Evolutionary conservation across 2,329 filamentous ascomycete genomes (phyloP), one percentile per base, ranked within the genome.

Genomic region (Fusarium anguioides): DNA sequence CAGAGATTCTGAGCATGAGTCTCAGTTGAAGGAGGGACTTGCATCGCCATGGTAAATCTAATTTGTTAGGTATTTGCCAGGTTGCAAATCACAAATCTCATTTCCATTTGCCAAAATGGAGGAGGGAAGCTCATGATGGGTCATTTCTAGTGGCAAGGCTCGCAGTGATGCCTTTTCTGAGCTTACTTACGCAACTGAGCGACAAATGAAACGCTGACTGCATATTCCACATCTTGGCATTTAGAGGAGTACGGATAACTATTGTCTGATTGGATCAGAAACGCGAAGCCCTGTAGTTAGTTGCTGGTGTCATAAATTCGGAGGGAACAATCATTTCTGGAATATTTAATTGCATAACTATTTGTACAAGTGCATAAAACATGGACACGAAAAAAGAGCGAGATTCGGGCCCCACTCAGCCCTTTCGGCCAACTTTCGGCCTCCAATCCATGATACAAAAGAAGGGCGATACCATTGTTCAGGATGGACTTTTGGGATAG

Each of bases 361-460:
- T 29, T 8, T 29, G 27, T 11, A 4, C 12, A 8, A 17, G 2
- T 17, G 29, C 29, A 33, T 33, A 33, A 17, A 33, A 12, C 8
- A 27, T 4, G 6, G 18, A 1, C 21, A 47, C 61, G 61, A 64
- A 39, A 64, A 65, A 53, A 46, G 37, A 45, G 47, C 61, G 61
- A 64, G 33, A 10, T 9, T 12, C 3, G 14, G 26, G 26, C 23
- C 23, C 18, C n/a, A 12, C 23, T 55, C 45, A 54, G 54, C 8
- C 5, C 14, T 36, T 33, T 68, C 66, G 66, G 64, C n/a, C 64
- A 47, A 51, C 60, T 53, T 18, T 68, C 65, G 64, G 64, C 27
- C 45, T 20, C 21, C 7, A 17, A 17, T 12, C 8, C 5, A 29
- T 3, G 11, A 17, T 42, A 42, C 33, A 50, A 50, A 50, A 50